Conservation (phyloP, 2,329 filamentous ascomycete species). For the Hymenoscyphus infarciens region DNA sequence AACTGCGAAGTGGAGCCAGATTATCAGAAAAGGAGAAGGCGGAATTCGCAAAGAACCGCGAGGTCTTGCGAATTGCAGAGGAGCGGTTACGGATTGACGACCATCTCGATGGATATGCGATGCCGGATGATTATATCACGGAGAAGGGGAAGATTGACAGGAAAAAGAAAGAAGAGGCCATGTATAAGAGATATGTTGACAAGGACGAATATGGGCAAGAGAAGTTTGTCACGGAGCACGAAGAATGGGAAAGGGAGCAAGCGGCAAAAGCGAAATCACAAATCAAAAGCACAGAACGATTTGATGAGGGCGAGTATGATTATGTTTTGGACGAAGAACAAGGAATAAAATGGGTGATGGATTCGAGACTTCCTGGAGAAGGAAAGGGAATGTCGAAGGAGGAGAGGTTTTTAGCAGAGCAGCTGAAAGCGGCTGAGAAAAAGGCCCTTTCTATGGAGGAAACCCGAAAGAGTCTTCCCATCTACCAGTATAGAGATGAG, state of each 20-base stretch:
- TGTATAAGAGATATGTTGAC: constrained; percentile 89
- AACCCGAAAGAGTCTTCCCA: constrained; percentile 83
- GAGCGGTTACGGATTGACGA: constrained; percentile 86
- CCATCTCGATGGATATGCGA: constrained; percentile 83
- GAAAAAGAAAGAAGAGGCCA: constrained; percentile 81
- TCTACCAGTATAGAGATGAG: constrained; percentile 82
- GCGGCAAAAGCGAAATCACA: constrained; percentile 83
- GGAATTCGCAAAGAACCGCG: constrained; percentile 84
- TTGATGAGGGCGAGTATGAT: constrained; percentile 81
- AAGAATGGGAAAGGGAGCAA: constrained; percentile 94
- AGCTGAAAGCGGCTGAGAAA: constrained; percentile 84
- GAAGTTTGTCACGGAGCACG: constrained; percentile 86
- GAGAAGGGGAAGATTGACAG: constrained; percentile 86
- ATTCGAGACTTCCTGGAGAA: constrained; percentile 69
- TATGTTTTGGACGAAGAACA: constrained; percentile 90
- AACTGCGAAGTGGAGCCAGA: constrained; percentile 70
- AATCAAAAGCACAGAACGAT: constrained; percentile 68
- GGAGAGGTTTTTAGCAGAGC: constrained; percentile 71
- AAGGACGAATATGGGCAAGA: constrained; percentile 84
- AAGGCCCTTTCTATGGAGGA: constrained; percentile 87
- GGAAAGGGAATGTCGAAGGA: constrained; percentile 71
- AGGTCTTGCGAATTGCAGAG: constrained; percentile 77
- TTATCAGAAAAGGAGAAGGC: constrained; percentile 77
- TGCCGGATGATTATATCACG: constrained; percentile 94
- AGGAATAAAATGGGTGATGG: constrained; percentile 79